These are phyloP conservation scores for Arxiozyma heterogenica DNA, from an alignment of 1,139 yeast genomes.

Conservation along the genomic window DNA sequence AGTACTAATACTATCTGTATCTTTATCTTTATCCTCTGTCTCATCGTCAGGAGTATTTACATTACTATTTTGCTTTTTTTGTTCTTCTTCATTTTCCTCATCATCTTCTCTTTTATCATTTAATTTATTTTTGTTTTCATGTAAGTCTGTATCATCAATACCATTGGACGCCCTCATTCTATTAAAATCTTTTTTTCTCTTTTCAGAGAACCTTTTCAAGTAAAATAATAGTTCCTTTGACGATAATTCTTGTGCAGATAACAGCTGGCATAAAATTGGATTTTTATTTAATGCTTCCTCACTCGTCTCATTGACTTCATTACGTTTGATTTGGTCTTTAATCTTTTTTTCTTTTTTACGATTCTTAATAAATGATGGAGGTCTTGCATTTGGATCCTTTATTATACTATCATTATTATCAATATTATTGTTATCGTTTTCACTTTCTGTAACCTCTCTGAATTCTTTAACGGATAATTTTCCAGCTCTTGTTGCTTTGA, in stretches of 20 bases:
- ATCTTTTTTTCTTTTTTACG: conserved; percentile 35
- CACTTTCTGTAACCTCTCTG: conserved; percentile 33
- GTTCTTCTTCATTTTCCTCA: conserved; percentile 12
- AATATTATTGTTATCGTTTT: too few relatives aligned
- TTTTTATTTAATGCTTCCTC: conserved; percentile 33
- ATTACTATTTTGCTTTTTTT: too few relatives aligned
- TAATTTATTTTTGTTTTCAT: conserved; percentile 4
- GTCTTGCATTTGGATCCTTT: conserved; percentile 46
- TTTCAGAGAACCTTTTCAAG: conserved; percentile 36
- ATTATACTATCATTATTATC: conserved; percentile 19
- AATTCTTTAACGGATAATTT: conserved; percentile 64
- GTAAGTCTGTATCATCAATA: conserved; percentile 22
- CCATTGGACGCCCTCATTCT: conserved; percentile 30
- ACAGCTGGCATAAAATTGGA: conserved; percentile 35
- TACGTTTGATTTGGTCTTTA: conserved; percentile 27
- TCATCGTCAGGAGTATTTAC: too few relatives aligned
- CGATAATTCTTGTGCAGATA: conserved; percentile 37
- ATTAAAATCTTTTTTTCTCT: conserved; percentile 33
- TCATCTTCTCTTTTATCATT: conserved; percentile 9
- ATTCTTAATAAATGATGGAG: conserved; percentile 71
- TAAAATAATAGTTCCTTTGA: conserved; percentile 40
- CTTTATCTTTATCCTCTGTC: too few relatives aligned
- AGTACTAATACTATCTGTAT: too few relatives aligned
- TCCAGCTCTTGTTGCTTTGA: conserved; percentile 69
- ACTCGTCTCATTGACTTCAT: conserved; percentile 29